Percentiles rank a stretch among this genome's conserved stretches.
phyloP scores from a whole-genome alignment of 2,329 filamentous ascomycete genomes.

The Pseudogymnoascus sp. region DNA sequence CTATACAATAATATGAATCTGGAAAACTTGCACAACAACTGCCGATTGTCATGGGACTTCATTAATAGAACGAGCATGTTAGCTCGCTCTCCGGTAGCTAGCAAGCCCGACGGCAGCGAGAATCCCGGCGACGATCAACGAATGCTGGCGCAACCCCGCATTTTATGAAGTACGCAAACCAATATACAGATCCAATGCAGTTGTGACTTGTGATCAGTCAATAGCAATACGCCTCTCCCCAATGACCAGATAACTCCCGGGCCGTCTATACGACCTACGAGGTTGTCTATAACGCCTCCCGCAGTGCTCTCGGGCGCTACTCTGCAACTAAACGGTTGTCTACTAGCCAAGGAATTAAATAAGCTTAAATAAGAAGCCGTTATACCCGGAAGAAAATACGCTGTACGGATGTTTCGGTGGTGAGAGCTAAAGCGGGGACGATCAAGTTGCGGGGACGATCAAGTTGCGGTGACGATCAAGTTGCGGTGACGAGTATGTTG shows the following conservation, averaged over 20 bases:
- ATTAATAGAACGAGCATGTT: background rate
- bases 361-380: too few species aligned
- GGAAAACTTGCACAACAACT: background rate
- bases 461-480: background rate
- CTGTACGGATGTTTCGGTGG: too few species aligned
- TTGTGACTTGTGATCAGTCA: background rate
- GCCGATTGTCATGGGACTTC: background rate
- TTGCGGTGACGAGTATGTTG: background rate
- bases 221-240: background rate
- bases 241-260: background rate
- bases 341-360: too few species aligned
- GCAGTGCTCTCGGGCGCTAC: too few species aligned
- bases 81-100: background rate
- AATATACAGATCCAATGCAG: background rate
- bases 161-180: background rate
- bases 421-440: too few species aligned
- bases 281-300: background rate
- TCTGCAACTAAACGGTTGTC: too few species aligned
- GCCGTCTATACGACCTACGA: background rate
- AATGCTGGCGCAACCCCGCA: background rate
- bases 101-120: background rate
- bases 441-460: background rate
- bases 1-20: background rate
- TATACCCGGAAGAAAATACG: too few species aligned
- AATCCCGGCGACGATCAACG: background rate